phyloP scores from a whole-genome alignment of 176 grass and related monocot species.

The Stipa capillata region DNA sequence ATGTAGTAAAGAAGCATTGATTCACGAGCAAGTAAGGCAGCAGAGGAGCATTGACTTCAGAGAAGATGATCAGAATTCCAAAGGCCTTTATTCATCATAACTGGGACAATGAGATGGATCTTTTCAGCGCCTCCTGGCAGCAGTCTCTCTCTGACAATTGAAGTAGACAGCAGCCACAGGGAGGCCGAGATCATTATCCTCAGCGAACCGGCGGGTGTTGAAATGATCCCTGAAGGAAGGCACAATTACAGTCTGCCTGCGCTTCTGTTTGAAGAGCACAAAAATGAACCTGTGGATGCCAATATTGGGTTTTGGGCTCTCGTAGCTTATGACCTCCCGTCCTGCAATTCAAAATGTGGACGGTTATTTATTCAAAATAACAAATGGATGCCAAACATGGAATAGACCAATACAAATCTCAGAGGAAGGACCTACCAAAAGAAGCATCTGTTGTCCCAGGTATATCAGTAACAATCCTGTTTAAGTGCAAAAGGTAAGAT shows the following conservation, averaged over 20 bases:
- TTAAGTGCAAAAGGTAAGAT: slow-evolving; percentile 8
- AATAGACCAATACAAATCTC: not conserved
- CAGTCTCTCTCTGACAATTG: slow-evolving; percentile 84
- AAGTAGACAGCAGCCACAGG: slow-evolving; percentile 92
- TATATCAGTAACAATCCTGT: slow-evolving; percentile 94
- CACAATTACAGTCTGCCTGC: slow-evolving; percentile 30
- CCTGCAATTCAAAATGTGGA: slow-evolving; percentile 32
- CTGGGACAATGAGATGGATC: not conserved
- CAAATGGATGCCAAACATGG: slow-evolving; percentile 10
- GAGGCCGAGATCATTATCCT: slow-evolving; percentile 68
- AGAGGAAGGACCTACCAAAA: slow-evolving; percentile 56
- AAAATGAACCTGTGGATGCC: slow-evolving; percentile 96
- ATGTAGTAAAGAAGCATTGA: not conserved
- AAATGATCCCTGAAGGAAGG: slow-evolving; percentile 56
- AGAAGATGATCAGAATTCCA: not conserved
- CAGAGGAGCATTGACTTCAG: not conserved
- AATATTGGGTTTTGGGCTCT: slow-evolving; percentile 78
- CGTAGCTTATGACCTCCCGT: slow-evolving; percentile 57
- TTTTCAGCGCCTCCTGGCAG: slow-evolving; percentile 67
- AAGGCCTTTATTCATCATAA: slow-evolving; percentile 17
- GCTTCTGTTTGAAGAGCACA: slow-evolving; percentile 86
- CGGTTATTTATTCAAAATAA: not conserved
- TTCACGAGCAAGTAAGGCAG: not conserved
- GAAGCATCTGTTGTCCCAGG: slow-evolving; percentile 86
- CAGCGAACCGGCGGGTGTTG: slow-evolving; percentile 68